Evolutionary conservation across 2,329 filamentous ascomycete genomes (phyloP).

Genomic region (Phialophora chinensis): DNA sequence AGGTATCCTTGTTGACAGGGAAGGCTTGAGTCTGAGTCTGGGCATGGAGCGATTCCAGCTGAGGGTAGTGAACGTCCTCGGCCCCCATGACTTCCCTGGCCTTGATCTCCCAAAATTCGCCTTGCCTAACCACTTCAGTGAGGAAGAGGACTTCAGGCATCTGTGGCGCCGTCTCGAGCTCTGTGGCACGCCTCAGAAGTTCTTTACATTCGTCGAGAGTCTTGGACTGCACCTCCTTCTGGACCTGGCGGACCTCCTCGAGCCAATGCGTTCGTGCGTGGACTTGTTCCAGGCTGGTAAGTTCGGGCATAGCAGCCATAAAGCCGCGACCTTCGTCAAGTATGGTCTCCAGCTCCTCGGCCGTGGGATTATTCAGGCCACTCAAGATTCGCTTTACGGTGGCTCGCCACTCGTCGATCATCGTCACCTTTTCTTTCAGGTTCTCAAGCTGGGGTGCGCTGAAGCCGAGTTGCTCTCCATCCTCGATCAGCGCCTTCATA

Average conservation of each 20-base stretch:
- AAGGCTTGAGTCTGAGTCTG: constrained; percentile 70
- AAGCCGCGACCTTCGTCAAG: constrained; percentile 88
- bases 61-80: constrained; percentile 89
- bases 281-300: constrained; percentile 79
- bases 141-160: constrained; percentile 81
- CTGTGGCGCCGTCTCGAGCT: constrained; percentile 76
- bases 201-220: constrained; percentile 78
- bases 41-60: constrained; percentile 86
- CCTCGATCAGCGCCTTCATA: constrained; percentile 80
- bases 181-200: constrained; percentile 76
- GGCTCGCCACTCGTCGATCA: constrained; percentile 82
- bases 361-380: constrained; percentile 67
- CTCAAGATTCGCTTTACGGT: constrained; percentile 74
- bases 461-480: constrained; percentile 87
- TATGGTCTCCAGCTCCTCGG: constrained; percentile 82
- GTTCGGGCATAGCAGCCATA: constrained; percentile 88
- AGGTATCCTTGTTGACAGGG: constrained; percentile 81
- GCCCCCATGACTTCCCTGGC: constrained; percentile 91
- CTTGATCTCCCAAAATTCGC: constrained; percentile 89
- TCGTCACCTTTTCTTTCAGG: constrained; percentile 81
- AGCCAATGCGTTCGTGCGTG: constrained; percentile 90
- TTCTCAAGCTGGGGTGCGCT: constrained; percentile 89
- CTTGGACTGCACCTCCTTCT: constrained; percentile 69
- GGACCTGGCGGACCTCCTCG: constrained; percentile 71
- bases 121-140: constrained; percentile 75